Evolutionary conservation across 257 asterid genomes (phyloP), one percentile per base, ranked within the genome.

Genomic region (Nicotiana undulata): DNA sequence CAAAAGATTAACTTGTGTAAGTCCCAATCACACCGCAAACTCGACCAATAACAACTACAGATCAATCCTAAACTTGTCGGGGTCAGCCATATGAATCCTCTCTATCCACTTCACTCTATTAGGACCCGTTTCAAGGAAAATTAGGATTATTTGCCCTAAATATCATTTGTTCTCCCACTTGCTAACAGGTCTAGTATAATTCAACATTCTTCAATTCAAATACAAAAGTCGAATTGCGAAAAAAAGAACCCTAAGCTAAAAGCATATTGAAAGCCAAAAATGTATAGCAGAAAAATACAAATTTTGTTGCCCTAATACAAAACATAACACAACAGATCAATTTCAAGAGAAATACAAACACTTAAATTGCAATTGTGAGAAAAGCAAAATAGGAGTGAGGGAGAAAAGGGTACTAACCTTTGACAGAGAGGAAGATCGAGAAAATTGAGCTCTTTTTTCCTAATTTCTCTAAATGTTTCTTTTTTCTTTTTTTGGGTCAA

Each of bases 361-460:
- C 78, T 31, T 12, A 46, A 72, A 24, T 46, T 15, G 31, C 24
- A 24, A 72, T 44, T 16, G 44, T 4, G 32, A 16, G 6, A 46
- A 51, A 51, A 40, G 11, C 2, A 40, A 22, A 44, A 51, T 2
- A 4, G 5, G 55, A 67, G 53, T 37, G 53, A n/a, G 76, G 10
- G 31, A 67, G 32, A 40, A 68, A 70, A 44, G 22, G 78, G 61
- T 24, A 72, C 78, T 72, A 18, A 72, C 78, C 78, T 72, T 72
- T 72, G 24, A 44, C 7, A 44, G 24, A 70, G 6, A 72, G 11
- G 40, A 72, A 72, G 78, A 72, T 72, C 60, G 16, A 46, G 40
- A 46, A 13, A 72, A 46, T 24, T 16, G 37, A 46, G 78, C 37
- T 44, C 59, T 22, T 44, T 70, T 51, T 44, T 6, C 76, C 10